Evolutionary conservation across 2,329 filamentous ascomycete genomes (phyloP).

Genomic region (Colletotrichum sp.): DNA sequence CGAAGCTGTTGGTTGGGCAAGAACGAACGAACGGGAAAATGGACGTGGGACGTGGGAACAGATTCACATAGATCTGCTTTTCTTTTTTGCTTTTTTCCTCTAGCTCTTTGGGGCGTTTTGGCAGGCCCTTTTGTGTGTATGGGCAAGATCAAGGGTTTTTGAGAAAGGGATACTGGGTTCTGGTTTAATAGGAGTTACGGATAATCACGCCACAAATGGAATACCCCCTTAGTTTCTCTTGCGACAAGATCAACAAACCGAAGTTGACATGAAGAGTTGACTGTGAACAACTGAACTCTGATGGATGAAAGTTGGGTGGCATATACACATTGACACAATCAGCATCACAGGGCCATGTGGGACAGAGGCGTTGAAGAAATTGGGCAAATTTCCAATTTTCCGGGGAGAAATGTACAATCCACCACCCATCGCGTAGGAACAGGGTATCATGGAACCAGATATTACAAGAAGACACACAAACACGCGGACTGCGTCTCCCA

Average conservation of each 20-base stretch:
- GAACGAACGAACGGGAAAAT: neutral
- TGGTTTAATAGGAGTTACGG: neutral
- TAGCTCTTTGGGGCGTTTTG: neutral
- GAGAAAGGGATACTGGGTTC: neutral
- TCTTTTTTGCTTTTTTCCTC: neutral
- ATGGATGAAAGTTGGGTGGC: neutral
- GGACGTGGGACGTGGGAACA: neutral
- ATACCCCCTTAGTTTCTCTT: neutral
- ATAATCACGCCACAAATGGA: neutral
- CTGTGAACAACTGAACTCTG: neutral
- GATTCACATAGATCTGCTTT: neutral
- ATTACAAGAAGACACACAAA: neutral
- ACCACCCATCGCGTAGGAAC: constrained; percentile 2
- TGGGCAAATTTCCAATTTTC: neutral
- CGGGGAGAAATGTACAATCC: neutral
- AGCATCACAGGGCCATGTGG: neutral
- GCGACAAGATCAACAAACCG: neutral
- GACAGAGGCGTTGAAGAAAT: neutral
- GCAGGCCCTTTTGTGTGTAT: neutral
- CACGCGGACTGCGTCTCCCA: neutral
- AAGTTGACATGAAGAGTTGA: neutral
- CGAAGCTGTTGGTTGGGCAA: neutral
- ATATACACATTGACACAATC: neutral
- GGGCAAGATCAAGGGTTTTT: neutral
- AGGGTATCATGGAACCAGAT: constrained; percentile 14